Conservation (phyloP, 2,329 filamentous ascomycete species). For the Aspergillus ibericus region DNA sequence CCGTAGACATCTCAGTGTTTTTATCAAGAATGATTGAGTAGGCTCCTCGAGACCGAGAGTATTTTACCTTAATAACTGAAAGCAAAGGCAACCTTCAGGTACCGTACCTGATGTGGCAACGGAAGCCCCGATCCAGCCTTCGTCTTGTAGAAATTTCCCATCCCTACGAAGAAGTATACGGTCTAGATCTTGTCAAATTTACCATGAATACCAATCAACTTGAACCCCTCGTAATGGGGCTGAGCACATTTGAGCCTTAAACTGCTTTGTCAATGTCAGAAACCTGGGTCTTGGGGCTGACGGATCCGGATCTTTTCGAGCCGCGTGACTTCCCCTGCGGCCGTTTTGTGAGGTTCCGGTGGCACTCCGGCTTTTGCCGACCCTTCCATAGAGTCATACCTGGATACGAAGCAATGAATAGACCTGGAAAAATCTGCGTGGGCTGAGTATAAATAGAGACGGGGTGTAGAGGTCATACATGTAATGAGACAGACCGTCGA, state of each 20-base stretch:
- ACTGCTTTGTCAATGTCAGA: not conserved
- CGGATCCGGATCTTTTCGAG: not conserved
- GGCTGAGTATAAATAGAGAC: not conserved
- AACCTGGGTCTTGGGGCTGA: not conserved
- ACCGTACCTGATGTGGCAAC: too few species aligned
- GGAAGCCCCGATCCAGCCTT: too few species aligned
- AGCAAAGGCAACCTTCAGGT: too few species aligned
- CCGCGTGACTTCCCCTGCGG: constrained; percentile 5
- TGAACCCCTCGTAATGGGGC: not conserved
- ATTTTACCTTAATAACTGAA: too few species aligned
- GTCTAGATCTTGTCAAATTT: not conserved
- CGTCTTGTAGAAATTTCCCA: too few species aligned
- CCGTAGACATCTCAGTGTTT: too few species aligned
- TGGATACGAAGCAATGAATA: not conserved
- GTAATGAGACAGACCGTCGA: not conserved
- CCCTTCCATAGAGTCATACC: not conserved
- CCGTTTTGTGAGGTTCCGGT: constrained; percentile 5
- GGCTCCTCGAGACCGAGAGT: too few species aligned
- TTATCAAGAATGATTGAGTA: too few species aligned
- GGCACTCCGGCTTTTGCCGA: constrained; percentile 21
- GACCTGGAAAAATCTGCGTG: not conserved
- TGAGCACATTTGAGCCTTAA: not conserved
- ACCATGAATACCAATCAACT: not conserved
- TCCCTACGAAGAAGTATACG: too few species aligned
- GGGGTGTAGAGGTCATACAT: not conserved